A percentile compares a stretch with the other conserved stretches of the same genome.
These are phyloP conservation scores for Pyrus communis DNA, from an alignment of 306 rosid genomes.

Conservation along the genomic window DNA sequence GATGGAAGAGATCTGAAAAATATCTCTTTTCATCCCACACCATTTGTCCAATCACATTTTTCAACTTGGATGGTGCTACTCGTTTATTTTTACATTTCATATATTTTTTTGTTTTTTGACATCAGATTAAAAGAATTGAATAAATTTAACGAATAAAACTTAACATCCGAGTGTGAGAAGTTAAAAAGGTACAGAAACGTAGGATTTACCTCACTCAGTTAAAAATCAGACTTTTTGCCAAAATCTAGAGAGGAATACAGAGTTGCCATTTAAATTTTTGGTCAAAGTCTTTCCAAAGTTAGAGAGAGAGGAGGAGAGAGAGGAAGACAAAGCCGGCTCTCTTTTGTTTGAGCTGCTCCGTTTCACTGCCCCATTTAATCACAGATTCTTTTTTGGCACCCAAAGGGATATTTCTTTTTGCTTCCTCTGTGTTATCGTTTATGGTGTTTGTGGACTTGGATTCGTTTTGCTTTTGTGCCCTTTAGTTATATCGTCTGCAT, in stretches of 20 bases:
- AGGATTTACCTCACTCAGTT: not conserved
- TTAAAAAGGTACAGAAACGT: no score
- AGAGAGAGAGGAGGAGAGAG: not conserved
- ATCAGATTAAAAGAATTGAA: no score
- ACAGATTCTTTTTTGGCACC: slow-evolving; percentile 5
- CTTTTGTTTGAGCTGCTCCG: not conserved
- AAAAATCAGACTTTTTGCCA: not conserved
- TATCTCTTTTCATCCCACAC: not conserved
- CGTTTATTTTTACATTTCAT: no score
- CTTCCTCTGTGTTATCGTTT: slow-evolving; percentile 25
- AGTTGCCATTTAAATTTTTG: slow-evolving; percentile 6
- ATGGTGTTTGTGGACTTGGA: slow-evolving; percentile 18
- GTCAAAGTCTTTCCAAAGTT: slow-evolving; percentile 12
- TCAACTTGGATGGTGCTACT: not conserved
- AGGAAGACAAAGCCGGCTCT: slow-evolving; percentile 23
- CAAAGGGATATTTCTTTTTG: not conserved
- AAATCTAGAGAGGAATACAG: slow-evolving; percentile 5
- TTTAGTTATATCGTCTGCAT: slow-evolving; percentile 11
- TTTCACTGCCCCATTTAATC: slow-evolving; percentile 8
- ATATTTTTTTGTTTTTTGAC: no score
- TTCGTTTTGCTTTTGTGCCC: slow-evolving; percentile 25
- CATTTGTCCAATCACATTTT: not conserved
- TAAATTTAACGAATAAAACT: no score
- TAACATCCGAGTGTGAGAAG: no score
- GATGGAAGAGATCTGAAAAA: rapidly evolving